These are phyloP conservation scores for Labyrinthula sp. DNA, from an alignment of 352 stramenopile species.

Conservation along the genomic window DNA sequence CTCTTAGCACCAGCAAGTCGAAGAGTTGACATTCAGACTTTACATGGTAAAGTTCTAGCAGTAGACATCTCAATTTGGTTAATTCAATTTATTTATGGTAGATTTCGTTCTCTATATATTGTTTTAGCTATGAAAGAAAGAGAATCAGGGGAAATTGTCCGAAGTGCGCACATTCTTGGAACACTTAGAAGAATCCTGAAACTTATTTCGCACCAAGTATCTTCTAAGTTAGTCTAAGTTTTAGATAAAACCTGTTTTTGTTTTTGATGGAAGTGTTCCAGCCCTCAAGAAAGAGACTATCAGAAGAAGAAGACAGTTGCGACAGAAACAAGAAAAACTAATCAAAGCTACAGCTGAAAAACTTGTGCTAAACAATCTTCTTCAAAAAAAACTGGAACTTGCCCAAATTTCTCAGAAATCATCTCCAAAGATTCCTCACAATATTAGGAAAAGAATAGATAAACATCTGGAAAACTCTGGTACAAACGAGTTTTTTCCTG, in stretches of 20 bases:
- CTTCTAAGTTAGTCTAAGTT: conserved; percentile 43
- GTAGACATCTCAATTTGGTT: conserved; percentile 98
- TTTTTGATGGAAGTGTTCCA: conserved; percentile 92
- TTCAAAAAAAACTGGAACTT: conserved; percentile 37
- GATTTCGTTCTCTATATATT: too few relatives aligned
- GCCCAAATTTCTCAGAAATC: too few relatives aligned
- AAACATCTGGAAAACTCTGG: too few relatives aligned
- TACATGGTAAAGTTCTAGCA: conserved; percentile 60
- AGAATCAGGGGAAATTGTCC: conserved; percentile 70
- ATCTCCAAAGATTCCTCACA: too few relatives aligned
- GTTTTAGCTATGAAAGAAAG: conserved; percentile 85
- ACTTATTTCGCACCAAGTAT: conserved; percentile 32
- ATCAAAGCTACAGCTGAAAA: conserved; percentile 70
- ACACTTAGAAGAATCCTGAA: conserved; percentile 74
- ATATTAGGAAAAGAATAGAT: too few relatives aligned
- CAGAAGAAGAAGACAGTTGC: conserved; percentile 20
- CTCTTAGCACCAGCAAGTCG: conserved; percentile 79
- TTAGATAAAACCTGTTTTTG: conserved; percentile 85
- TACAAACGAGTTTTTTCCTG: too few relatives aligned
- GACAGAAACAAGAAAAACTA: conserved; percentile 41
- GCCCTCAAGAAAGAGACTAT: conserved; percentile 73
- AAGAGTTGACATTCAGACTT: conserved; percentile 88
- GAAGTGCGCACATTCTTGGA: conserved; percentile 78
- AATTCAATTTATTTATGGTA: conserved; percentile 94
- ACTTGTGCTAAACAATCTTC: conserved; percentile 70